Percentiles rank a stretch among this genome's conserved stretches.
phyloP scores from a whole-genome alignment of 225 moss, liverwort and hornwort genomes.

The Polytrichum commune region DNA sequence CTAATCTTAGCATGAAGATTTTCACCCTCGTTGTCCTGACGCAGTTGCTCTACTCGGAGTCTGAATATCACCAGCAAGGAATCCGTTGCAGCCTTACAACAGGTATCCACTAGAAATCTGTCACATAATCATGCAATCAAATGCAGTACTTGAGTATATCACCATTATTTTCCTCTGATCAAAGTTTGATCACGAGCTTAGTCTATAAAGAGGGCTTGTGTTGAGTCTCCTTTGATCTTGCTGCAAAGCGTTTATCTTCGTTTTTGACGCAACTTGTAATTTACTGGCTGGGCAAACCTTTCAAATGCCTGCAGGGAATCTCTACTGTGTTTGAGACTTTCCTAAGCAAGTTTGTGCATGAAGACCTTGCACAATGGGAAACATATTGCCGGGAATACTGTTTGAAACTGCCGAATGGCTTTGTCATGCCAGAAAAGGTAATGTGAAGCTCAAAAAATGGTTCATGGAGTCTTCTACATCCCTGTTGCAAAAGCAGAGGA shows the following conservation, averaged over 20 bases:
- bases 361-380: slow-evolving; percentile 49
- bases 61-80: slow-evolving; percentile 35
- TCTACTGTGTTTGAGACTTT: slow-evolving; percentile 47
- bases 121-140: too few species aligned
- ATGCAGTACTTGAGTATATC: background rate
- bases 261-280: background rate
- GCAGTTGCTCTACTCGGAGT: slow-evolving; percentile 43
- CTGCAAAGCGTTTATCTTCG: background rate
- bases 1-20: background rate
- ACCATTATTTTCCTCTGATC: background rate
- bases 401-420: slow-evolving; percentile 33
- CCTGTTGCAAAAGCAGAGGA: too few species aligned
- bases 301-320: slow-evolving; percentile 34
- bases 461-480: too few species aligned
- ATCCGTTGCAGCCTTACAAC: slow-evolving; percentile 36
- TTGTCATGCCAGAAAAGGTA: slow-evolving; percentile 52
- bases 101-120: slow-evolving; percentile 19
- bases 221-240: too few species aligned
- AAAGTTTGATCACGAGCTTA: background rate
- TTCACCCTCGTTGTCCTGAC: slow-evolving; percentile 3
- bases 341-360: slow-evolving; percentile 45
- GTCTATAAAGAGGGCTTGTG: background rate
- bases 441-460: too few species aligned
- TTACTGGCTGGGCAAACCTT: background rate
- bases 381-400: slow-evolving; percentile 39